Conservation (phyloP, 768 basidiomycete genomes). For the Serendipita sp. region DNA sequence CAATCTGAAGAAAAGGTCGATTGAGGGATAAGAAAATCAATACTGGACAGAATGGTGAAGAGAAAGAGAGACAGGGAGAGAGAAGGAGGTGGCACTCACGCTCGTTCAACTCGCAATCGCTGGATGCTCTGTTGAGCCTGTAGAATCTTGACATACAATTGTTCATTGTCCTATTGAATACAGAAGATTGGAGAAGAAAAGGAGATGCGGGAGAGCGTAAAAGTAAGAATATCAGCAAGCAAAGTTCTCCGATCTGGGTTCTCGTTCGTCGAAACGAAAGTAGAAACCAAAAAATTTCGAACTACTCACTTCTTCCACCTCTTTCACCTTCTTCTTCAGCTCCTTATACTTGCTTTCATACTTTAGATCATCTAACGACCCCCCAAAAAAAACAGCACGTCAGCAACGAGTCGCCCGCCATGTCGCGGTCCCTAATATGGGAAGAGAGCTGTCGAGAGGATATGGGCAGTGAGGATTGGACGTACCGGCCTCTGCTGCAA, state of each 20-base stretch:
- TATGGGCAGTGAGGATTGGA: too few relatives aligned
- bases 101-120: constrained; percentile 75
- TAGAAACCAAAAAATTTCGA: not conserved
- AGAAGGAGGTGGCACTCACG: constrained; percentile 35
- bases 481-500: constrained; percentile 7
- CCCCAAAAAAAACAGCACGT: not conserved
- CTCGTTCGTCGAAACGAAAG: not conserved
- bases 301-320: constrained; percentile 62
- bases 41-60: too few relatives aligned
- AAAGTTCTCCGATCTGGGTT: not conserved
- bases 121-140: constrained; percentile 70
- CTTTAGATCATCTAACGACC: constrained; percentile 53
- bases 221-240: constrained; percentile 10
- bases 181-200: constrained; percentile 11
- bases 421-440: not conserved
- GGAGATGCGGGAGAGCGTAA: constrained; percentile 6
- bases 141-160: constrained; percentile 64
- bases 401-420: not conserved
- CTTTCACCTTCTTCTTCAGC: constrained; percentile 72
- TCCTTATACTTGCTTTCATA: constrained; percentile 83
- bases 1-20: not conserved
- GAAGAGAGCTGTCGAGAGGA: too few relatives aligned
- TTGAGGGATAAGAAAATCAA: too few relatives aligned
- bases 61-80: not conserved
- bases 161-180: constrained; percentile 63